Evolutionary conservation across 176 grass and related monocot species (phyloP).

Genomic region (Cenchrus americanus): DNA sequence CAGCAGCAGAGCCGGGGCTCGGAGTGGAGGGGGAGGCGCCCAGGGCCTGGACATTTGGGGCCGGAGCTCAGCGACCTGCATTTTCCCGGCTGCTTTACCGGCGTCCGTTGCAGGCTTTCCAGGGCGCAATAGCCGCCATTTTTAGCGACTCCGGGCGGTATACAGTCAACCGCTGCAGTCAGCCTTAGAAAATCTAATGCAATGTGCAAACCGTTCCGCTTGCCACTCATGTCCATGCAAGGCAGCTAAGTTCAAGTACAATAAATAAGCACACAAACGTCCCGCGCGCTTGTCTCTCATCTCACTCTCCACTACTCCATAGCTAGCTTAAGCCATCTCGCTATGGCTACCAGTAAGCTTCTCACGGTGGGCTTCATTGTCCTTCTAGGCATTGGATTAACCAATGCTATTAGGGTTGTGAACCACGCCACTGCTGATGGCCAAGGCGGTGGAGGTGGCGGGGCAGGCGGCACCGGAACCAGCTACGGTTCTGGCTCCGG

Average conservation of each 20-base stretch:
- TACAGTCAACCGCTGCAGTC: no score
- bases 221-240: not conserved
- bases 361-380: not conserved
- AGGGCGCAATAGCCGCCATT: no score
- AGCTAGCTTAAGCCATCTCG: not conserved
- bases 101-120: no score
- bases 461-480: not conserved
- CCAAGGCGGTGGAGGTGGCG: slow-evolving; percentile 20
- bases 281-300: not conserved
- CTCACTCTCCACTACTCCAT: not conserved
- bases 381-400: slow-evolving; percentile 20
- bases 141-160: no score
- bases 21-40: no score
- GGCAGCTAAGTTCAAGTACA: not conserved
- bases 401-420: slow-evolving; percentile 23
- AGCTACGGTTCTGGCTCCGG: slow-evolving; percentile 4
- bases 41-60: no score
- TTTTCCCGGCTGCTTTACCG: no score
- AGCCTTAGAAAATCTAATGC: not conserved
- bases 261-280: not conserved
- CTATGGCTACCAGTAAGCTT: slow-evolving; percentile 25
- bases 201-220: not conserved
- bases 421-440: slow-evolving; percentile 18
- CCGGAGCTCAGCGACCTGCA: no score
- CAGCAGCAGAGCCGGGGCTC: no score